These are phyloP conservation scores for Leavenworthia alabamica DNA, from an alignment of 345 rosid species.

Conservation along the genomic window DNA sequence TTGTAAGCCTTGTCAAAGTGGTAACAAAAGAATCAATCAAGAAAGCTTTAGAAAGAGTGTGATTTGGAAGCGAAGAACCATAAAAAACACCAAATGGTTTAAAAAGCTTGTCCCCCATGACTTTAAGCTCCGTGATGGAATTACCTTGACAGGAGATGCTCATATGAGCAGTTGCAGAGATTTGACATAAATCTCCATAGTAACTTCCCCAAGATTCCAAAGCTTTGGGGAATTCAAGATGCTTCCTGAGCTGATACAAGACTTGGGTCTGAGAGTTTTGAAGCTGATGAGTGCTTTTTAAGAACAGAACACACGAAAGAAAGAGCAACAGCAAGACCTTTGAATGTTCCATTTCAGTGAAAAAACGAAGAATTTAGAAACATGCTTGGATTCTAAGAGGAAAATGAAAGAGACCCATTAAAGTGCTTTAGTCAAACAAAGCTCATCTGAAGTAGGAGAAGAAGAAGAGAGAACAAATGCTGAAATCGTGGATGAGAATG, in stretches of 20 bases:
- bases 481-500: slow-evolving; percentile 16
- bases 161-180: slow-evolving; percentile 50
- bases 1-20: slow-evolving; percentile 72
- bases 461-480: too few species aligned
- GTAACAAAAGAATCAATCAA: slow-evolving; percentile 76
- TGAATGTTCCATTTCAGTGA: slow-evolving; percentile 32
- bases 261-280: slow-evolving; percentile 58
- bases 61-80: slow-evolving; percentile 54
- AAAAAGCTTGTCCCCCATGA: slow-evolving; percentile 64
- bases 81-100: slow-evolving; percentile 47
- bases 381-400: slow-evolving; percentile 5
- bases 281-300: slow-evolving; percentile 43
- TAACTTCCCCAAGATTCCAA: slow-evolving; percentile 55
- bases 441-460: too few species aligned
- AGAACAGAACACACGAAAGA: slow-evolving; percentile 38
- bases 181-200: slow-evolving; percentile 60
- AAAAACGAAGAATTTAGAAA: slow-evolving; percentile 1
- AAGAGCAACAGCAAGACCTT: slow-evolving; percentile 32
- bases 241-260: slow-evolving; percentile 69
- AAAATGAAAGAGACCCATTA: slow-evolving; percentile 20
- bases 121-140: slow-evolving; percentile 63
- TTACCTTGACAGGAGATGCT: slow-evolving; percentile 59
- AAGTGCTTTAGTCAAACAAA: slow-evolving; percentile 5
- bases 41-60: slow-evolving; percentile 65
- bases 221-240: slow-evolving; percentile 70